Evolutionary conservation across 2,329 filamentous ascomycete species (phyloP).

Genomic region (Parastagonospora nodorum): DNA sequence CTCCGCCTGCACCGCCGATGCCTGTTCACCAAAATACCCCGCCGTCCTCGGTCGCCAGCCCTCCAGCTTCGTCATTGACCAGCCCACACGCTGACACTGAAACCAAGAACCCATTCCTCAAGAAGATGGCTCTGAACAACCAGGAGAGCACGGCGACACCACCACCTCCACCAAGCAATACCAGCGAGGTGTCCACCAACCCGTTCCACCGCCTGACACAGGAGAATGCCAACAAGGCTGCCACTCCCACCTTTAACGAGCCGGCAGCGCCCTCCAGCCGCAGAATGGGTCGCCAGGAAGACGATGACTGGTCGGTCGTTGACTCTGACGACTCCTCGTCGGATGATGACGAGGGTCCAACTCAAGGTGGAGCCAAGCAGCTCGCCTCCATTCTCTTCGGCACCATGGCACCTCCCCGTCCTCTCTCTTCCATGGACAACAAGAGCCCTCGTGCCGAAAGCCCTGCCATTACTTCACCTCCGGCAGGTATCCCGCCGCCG

Average conservation of each 20-base stretch:
- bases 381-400: slow-evolving; percentile 95
- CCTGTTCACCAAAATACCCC: slow-evolving; percentile 49
- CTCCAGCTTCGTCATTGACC: slow-evolving; percentile 56
- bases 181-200: slow-evolving; percentile 71
- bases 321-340: slow-evolving; percentile 76
- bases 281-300: slow-evolving; percentile 62
- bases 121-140: slow-evolving; percentile 78
- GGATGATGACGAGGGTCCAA: slow-evolving; percentile 75
- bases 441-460: slow-evolving; percentile 57
- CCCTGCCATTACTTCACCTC: slow-evolving; percentile 47
- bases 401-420: slow-evolving; percentile 92
- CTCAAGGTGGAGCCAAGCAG: slow-evolving; percentile 84
- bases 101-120: slow-evolving; percentile 94
- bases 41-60: slow-evolving; percentile 52
- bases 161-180: slow-evolving; percentile 46
- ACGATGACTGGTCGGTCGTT: slow-evolving; percentile 81
- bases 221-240: slow-evolving; percentile 58
- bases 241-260: slow-evolving; percentile 48
- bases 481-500: slow-evolving; percentile 56
- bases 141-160: slow-evolving; percentile 55
- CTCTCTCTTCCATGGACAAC: slow-evolving; percentile 80
- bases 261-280: slow-evolving; percentile 56
- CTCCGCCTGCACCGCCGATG: slow-evolving; percentile 55
- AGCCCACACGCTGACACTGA: slow-evolving; percentile 67
- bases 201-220: slow-evolving; percentile 89